Evolutionary conservation across 208 protist genomes (phyloP).

Genomic region (Trypanosomatidae sp.): DNA sequence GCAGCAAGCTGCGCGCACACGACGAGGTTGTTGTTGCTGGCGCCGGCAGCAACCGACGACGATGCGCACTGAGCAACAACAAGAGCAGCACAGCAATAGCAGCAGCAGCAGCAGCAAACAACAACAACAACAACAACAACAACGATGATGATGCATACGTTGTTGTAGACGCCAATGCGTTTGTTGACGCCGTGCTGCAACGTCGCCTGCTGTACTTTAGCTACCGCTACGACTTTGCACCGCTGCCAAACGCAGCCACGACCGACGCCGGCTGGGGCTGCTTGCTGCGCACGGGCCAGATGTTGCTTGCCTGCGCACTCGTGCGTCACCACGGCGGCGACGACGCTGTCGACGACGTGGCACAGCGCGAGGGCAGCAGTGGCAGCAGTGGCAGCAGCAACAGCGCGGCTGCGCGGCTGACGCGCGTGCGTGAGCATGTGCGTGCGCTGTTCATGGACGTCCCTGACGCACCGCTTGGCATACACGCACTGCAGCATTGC

Average conservation of each 20-base stretch:
- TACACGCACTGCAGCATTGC: conserved; percentile 40
- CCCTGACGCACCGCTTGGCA: conserved; percentile 44
- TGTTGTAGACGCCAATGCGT: conserved; percentile 13
- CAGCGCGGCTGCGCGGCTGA: too few relatives aligned
- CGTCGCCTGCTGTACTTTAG: conserved; percentile 69
- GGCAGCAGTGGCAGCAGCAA: too few relatives aligned
- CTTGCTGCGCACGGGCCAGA: conserved; percentile 82
- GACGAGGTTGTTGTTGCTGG: too few relatives aligned
- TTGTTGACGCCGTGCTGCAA: conserved; percentile 9
- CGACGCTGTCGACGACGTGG: background rate
- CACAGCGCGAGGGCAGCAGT: background rate
- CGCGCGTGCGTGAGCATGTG: too few relatives aligned
- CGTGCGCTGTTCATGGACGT: conserved; percentile 39
- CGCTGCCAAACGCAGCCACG: conserved; percentile 37
- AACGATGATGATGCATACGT: conserved; percentile 18
- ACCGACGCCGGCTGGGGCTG: conserved; percentile 86
- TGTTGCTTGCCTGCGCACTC: conserved; percentile 56
- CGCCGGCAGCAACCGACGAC: too few relatives aligned
- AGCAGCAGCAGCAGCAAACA: too few relatives aligned
- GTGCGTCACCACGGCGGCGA: conserved; percentile 12
- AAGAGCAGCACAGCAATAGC: too few relatives aligned
- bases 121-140: too few relatives aligned
- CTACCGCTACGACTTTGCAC: conserved; percentile 60
- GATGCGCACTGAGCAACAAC: too few relatives aligned
- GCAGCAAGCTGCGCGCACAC: too few relatives aligned